Base-by-base conservation (phyloP, 139 green algal genomes). In the Chlamydomonas urium region DNA sequence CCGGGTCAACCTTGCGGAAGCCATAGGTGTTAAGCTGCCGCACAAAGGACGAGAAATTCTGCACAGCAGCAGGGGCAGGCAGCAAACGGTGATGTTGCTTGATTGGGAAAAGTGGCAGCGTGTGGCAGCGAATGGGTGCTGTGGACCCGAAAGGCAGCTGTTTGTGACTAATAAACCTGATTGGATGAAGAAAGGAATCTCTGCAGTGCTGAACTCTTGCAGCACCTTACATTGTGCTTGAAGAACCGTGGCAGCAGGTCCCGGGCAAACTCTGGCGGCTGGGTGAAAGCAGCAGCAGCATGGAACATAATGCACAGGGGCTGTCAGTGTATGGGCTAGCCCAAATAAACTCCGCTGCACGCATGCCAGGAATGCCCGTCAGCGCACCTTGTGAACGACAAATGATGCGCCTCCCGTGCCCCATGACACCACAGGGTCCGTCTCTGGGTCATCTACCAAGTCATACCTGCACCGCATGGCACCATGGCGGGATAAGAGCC, bases 21-120 rank as follows among this genome's bases (percentile, higher is more conserved):
- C 95, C 91, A 75, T 98, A 98, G 23, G 94, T 98, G 75, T 98
- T 98, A 2, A 98, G 90, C 78, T 98, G 94, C 10, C 94, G 83
- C 47, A 98, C 94, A 70, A 98, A 98, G 75, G 75, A 90, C 26
- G 86, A 94, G 73, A 97, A 98, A 79, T 97, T 98, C 84, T 98
- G 93, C 81, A 63, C 21, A 14, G 26, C 10, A 26, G 29, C 53
- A 63, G n/a, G n/a, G n/a, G n/a, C n/a, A n/a, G n/a, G n/a, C n/a
- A n/a, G n/a, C n/a, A n/a, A n/a, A n/a, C n/a, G n/a, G n/a, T n/a
- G n/a, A n/a, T n/a, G n/a, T n/a, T n/a, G n/a, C n/a, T n/a, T n/a
- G n/a, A n/a, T n/a, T n/a, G n/a, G n/a, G n/a, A n/a, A n/a, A n/a
- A n/a, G n/a, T n/a, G n/a, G n/a, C n/a, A n/a, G n/a, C n/a, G n/a